Base-by-base conservation (phyloP, 2,329 filamentous ascomycete species). In the Alternaria conjuncta region DNA sequence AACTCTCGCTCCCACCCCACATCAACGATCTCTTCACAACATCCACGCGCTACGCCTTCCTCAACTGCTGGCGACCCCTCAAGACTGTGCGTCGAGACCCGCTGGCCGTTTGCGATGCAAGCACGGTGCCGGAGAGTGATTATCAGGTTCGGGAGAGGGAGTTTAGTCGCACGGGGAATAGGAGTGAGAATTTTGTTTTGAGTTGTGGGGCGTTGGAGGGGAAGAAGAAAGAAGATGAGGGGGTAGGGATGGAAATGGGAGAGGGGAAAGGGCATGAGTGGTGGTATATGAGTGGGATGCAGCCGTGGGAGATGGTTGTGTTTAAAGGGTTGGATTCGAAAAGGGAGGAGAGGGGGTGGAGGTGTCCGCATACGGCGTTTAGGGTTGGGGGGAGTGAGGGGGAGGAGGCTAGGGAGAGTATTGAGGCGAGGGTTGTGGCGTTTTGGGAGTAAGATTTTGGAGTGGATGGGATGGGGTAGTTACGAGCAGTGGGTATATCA, bases 11-110 rank as follows among this genome's bases (percentile, higher is more conserved):
- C 5, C 67, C 68, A 18, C 20, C 61, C 18, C 57, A 61, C 23
- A 51, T 70, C 13, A 21, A 55, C 3, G 4, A 28, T 2, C 55
- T 66, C 9, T 65, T 64, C 53, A 25, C 26, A 13, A 44, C 44
- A 25, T 63, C 61, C 25, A 50, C 51, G 7, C 73, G 76, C 18
- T 74, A 67, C 51, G 68, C 71, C 30, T 74, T 77, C 58, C 66
- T 78, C 21, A 75, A 75, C 56, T 70, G 71, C 25, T 78, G 75
- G 75, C 71, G 75, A 0, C 75, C 76, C 9, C 61, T 76, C 4
- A 68, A 65, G 5, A 4, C 4, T 6, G 21, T 23, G 13, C 50
- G 46, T 13, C 69, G 55, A 45, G 74, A 77, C 26, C 75, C 76
- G 4, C 65, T 78, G 2, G 71, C 71, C 23, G 66, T 78, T 0